These are phyloP conservation scores for Dillenia suffruticosa DNA, from an alignment of 164 flowering plant genomes.

Conservation along the genomic window DNA sequence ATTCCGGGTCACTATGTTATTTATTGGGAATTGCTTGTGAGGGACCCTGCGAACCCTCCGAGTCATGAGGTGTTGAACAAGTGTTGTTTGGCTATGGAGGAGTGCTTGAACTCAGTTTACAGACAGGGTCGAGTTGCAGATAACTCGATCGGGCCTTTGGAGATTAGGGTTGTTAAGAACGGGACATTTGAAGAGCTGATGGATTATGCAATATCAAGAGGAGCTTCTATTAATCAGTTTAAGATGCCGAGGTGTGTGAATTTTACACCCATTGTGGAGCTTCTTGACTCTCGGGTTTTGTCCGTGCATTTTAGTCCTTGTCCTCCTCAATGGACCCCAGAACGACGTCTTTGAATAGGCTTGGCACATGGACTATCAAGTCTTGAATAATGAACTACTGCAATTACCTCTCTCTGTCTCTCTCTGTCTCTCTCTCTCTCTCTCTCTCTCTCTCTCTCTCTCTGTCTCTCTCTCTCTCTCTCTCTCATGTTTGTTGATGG, in stretches of 20 bases:
- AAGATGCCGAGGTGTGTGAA: constrained; percentile 78
- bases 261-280: constrained; percentile 61
- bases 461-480: no score
- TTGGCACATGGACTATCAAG: no score
- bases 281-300: constrained; percentile 59
- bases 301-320: constrained; percentile 59
- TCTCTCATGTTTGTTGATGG: no score
- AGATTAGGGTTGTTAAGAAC: constrained; percentile 57
- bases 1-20: constrained; percentile 83
- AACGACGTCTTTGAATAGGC: constrained; percentile 20
- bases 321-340: constrained; percentile 57
- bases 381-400: no score
- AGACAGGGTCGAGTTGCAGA: constrained; percentile 65
- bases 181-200: constrained; percentile 84
- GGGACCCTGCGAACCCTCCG: constrained; percentile 30
- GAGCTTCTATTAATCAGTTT: constrained; percentile 82
- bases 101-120: constrained; percentile 69
- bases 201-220: constrained; percentile 81
- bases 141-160: constrained; percentile 68
- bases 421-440: no score
- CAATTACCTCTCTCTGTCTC: no score
- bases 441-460: no score
- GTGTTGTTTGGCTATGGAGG: constrained; percentile 76
- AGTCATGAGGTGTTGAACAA: constrained; percentile 27
- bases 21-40: constrained; percentile 58